A percentile compares a stretch with the other conserved stretches of the same genome.
phyloP scores from a whole-genome alignment of 2,329 filamentous ascomycete genomes.

The Xylaria sp. region DNA sequence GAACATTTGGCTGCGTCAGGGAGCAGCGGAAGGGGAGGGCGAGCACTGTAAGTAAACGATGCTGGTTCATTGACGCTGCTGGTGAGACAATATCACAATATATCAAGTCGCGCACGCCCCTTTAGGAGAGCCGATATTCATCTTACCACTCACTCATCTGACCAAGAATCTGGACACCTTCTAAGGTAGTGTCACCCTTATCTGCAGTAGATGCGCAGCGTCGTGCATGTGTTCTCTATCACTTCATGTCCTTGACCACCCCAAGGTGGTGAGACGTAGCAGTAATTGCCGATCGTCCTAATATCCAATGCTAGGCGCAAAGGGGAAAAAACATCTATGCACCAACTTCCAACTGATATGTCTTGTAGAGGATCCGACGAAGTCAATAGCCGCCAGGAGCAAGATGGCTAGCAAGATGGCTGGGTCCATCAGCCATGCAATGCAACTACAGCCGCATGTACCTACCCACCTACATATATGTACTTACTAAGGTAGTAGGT shows the following conservation, averaged over 20 bases:
- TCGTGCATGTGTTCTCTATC: constrained; percentile 3
- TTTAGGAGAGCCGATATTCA: background rate
- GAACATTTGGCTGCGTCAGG: background rate
- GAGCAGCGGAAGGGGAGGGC: background rate
- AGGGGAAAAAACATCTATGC: background rate
- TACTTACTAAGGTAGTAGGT: too few relatives aligned
- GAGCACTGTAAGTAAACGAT: too few relatives aligned
- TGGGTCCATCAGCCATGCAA: background rate
- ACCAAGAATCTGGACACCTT: constrained; percentile 2
- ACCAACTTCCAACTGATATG: too few relatives aligned
- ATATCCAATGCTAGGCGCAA: too few relatives aligned
- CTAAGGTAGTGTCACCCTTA: constrained; percentile 7
- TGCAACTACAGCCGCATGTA: constrained; percentile 6
- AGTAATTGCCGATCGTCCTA: background rate
- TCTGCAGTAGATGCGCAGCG: constrained; percentile 8
- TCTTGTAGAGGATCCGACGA: background rate
- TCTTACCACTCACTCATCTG: constrained; percentile 14
- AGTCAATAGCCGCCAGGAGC: background rate
- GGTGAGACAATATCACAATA: constrained; percentile 1
- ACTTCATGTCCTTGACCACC: background rate
- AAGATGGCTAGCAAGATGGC: background rate
- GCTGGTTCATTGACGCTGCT: too few relatives aligned
- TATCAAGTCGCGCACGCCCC: background rate
- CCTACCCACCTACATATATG: background rate
- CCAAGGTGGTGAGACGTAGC: background rate